Evolutionary conservation across 2,329 filamentous ascomycete species (phyloP).

Genomic region (Epicoccum nigrum): DNA sequence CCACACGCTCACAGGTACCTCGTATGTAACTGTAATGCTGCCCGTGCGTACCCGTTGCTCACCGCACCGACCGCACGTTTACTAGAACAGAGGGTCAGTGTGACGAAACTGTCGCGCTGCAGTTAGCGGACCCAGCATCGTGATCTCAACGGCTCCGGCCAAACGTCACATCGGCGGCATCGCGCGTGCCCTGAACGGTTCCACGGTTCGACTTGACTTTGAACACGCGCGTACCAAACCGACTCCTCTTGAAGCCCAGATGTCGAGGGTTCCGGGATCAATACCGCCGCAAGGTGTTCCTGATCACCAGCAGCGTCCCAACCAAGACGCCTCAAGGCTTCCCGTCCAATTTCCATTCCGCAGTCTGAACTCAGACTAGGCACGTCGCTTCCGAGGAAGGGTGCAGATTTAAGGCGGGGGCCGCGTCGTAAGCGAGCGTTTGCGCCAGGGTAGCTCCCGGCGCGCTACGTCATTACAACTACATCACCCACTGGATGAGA

Average conservation of each 20-base stretch:
- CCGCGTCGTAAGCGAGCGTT: constrained; percentile 22
- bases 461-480: constrained; percentile 25
- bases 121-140: constrained; percentile 16
- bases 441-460: constrained; percentile 19
- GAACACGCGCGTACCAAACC: neutral
- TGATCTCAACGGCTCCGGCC: constrained; percentile 16
- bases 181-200: constrained; percentile 12
- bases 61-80: constrained; percentile 12
- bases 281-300: constrained; percentile 12
- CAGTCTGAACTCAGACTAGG: constrained; percentile 10
- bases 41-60: constrained; percentile 8
- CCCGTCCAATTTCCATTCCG: constrained; percentile 13
- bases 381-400: constrained; percentile 7
- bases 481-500: constrained; percentile 19
- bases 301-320: constrained; percentile 14
- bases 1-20: too few relatives aligned
- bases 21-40: constrained; percentile 1
- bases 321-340: constrained; percentile 11
- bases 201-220: constrained; percentile 4
- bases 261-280: constrained; percentile 1
- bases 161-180: constrained; percentile 15
- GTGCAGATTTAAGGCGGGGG: constrained; percentile 13
- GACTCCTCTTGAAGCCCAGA: neutral
- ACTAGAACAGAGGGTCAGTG: neutral
- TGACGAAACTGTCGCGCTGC: constrained; percentile 12